phyloP scores from a whole-genome alignment of 805 yeast genomes.

The Diddensiella caesifluorescens region DNA sequence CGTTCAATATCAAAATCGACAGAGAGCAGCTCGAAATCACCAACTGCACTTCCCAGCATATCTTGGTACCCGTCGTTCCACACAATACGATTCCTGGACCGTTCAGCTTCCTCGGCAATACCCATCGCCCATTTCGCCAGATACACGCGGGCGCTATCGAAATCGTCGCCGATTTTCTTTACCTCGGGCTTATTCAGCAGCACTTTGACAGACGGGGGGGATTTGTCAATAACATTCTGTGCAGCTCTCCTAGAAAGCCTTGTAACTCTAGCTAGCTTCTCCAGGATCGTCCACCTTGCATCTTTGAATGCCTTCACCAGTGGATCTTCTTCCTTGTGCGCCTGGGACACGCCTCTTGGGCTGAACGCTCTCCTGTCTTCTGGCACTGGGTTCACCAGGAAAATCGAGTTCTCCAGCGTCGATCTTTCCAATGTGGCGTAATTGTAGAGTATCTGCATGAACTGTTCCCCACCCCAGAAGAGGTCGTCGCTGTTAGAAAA shows the following conservation, averaged over 20 bases:
- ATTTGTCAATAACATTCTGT: constrained; percentile 50
- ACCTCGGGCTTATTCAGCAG: constrained; percentile 76
- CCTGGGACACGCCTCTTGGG: constrained; percentile 36
- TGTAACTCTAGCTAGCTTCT: constrained; percentile 75
- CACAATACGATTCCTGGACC: constrained; percentile 36
- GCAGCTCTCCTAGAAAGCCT: constrained; percentile 58
- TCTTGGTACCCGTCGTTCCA: constrained; percentile 34
- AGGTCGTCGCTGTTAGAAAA: constrained; percentile 49
- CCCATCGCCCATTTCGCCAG: constrained; percentile 96
- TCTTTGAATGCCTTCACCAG: constrained; percentile 50
- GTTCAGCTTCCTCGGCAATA: constrained; percentile 85
- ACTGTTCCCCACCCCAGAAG: constrained; percentile 91
- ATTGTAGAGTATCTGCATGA: constrained; percentile 49
- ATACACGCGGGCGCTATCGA: constrained; percentile 86
- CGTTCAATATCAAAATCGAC: constrained; percentile 57
- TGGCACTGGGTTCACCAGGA: constrained; percentile 71
- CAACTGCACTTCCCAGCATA: constrained; percentile 28
- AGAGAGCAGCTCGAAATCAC: constrained; percentile 39
- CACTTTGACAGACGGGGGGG: constrained; percentile 53
- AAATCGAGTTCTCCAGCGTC: constrained; percentile 64
- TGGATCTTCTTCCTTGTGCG: constrained; percentile 30
- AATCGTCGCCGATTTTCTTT: constrained; percentile 74
- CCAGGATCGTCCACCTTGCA: constrained; percentile 83
- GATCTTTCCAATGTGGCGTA: constrained; percentile 63
- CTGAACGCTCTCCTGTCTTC: constrained; percentile 58